Evolutionary conservation across 805 yeast genomes (phyloP).

Genomic region (Hanseniaspora taiwanica): DNA sequence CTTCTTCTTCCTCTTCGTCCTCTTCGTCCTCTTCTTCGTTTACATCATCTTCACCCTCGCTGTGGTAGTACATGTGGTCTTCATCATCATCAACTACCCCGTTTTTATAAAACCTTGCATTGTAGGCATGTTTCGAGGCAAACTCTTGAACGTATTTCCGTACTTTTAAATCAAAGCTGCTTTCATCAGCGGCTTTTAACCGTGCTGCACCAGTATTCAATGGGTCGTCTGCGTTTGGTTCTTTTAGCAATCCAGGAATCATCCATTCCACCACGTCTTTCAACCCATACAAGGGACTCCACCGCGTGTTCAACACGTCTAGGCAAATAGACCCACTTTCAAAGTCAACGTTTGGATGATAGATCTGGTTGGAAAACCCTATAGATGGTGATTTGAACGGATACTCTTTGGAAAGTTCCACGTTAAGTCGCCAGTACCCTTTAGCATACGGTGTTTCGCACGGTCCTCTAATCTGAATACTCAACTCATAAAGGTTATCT

Average conservation of each 20-base stretch:
- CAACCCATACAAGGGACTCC: conserved; percentile 96
- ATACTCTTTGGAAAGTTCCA: conserved; percentile 87
- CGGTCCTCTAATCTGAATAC: conserved; percentile 79
- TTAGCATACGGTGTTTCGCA: conserved; percentile 76
- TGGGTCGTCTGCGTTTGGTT: conserved; percentile 93
- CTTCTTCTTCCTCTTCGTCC: background rate
- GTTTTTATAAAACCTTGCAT: conserved; percentile 30
- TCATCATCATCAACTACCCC: conserved; percentile 26
- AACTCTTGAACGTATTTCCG: conserved; percentile 59
- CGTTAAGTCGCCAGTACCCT: conserved; percentile 83
- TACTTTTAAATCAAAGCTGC: conserved; percentile 54
- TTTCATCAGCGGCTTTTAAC: conserved; percentile 55
- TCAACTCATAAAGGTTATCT: conserved; percentile 77
- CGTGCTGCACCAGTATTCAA: conserved; percentile 83
- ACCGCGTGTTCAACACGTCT: conserved; percentile 92
- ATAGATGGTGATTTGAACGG: conserved; percentile 94
- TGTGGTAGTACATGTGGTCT: conserved; percentile 13
- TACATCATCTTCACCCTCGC: conserved; percentile 16
- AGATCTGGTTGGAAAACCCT: conserved; percentile 82
- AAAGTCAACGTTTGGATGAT: conserved; percentile 92
- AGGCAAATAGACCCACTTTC: conserved; percentile 83
- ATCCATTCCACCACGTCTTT: conserved; percentile 85
- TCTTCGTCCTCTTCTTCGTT: conserved; percentile 17
- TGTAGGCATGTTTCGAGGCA: conserved; percentile 35
- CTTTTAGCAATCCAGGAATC: conserved; percentile 78